Base-by-base conservation (phyloP, 116 monocot genomes). In the Papilionanthe hybrid region DNA sequence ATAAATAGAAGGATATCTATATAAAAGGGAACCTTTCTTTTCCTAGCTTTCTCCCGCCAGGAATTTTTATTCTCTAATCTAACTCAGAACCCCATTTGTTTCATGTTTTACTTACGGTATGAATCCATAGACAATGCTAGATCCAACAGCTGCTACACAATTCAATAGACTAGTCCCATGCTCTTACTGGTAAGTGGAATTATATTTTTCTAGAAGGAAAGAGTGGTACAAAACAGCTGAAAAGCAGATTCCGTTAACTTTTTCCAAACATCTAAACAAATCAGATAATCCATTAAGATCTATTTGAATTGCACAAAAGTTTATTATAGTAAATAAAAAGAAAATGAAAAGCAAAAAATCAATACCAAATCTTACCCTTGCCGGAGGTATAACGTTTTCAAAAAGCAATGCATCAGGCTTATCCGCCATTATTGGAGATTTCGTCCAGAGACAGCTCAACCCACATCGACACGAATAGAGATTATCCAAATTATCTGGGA, bases 381-480 rank as follows among this genome's bases (percentile, higher is more conserved):
- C 22, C 13, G 98, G 98, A 53, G 98, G 98, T 74, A 75, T 86
- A 7, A 71, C 86, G 50, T 78, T 89, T 88, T 98, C 98, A 66
- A 91, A 94, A 75, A 98, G 45, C 73, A 93, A 19, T 1, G 94
- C 98, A 58, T 98, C 93, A 13, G 98, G 98, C 29, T 73, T 83
- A 75, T 98, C 98, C 10, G 91, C 93, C 29, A 91, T 80, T 9
- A 86, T 87, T 47, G 69, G 29, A 1, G 93, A 93, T 79, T 94
- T 98, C 42, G 92, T 91, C 98, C 98, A 94, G 4, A 93, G 74
- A 49, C 98, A 98, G 75, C 83, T 94, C 84, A 94, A 29, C 44
- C 93, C 98, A 49, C 98, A 94, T 4, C 85, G 75, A 79, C 98
- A 98, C 8, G 79, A 82, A 77, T 98, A 98, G 42, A 98, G 22